Evolutionary conservation across 768 basidiomycete genomes (phyloP), one percentile per base, ranked within the genome.

Genomic region (Boletus insuetus): DNA sequence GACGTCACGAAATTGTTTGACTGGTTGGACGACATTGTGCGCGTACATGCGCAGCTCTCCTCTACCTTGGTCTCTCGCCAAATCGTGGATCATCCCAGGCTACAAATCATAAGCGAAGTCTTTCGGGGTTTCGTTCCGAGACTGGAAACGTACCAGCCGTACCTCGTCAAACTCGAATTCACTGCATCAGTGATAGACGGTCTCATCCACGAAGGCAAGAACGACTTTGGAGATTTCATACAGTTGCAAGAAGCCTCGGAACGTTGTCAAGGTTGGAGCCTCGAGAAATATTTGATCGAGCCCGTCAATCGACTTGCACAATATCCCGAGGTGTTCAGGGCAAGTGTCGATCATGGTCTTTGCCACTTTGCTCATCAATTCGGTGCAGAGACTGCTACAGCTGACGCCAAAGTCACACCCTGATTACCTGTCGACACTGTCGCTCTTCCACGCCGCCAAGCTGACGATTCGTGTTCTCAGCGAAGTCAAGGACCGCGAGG

Each of bases 141-240:
- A 43, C 72, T 94, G 32, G 90, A 95, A 68, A 81, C 91, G 10
- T 91, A 97, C 61, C 91, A 94, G 68, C 88, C 91, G 19, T 96
- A 94, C 70, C 73, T 96, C 6, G 85, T 89, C 17, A 77, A 83
- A 44, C 78, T 94, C 35, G 85, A 86, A 43, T 77, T 77, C 35
- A 82, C 87, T 0, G 79, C 80, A 1, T 68, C 75, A 16, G 65
- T 77, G 52, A 82, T 90, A 40, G 79, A 81, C 45, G 64, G 70
- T 19, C 71, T 86, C 58, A 69, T 75, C 43, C 66, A 70, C 3
- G 80, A 85, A 55, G 66, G 69, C n/a, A 70, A 73, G 32, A 84
- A 76, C 62, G 89, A 94, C 60, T 89, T 97, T 70, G 90, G 89
- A 1, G 91, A 93, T 69, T 97, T 94, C 66, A 77, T 95, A 9